These are phyloP conservation scores for Myxozyma geophila DNA, from an alignment of 805 yeast genomes.

Conservation along the genomic window DNA sequence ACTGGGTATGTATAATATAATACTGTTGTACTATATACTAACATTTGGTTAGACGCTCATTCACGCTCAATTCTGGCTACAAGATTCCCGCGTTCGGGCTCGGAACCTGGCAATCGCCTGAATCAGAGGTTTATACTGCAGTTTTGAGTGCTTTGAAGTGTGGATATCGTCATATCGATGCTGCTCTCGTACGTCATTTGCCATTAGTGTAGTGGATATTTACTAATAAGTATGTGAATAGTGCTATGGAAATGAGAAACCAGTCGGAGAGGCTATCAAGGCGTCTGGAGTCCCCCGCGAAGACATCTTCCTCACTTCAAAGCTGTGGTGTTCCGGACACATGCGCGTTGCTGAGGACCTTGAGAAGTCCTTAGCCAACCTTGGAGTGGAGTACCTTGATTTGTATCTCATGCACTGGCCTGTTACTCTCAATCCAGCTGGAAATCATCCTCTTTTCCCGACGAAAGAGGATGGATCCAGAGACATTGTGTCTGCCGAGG, in stretches of 20 bases:
- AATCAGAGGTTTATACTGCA: constrained; percentile 58
- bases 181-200: constrained; percentile 53
- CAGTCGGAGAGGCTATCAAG: constrained; percentile 56
- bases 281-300: constrained; percentile 56
- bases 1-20: constrained; percentile 1
- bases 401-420: constrained; percentile 87
- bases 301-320: constrained; percentile 52
- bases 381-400: constrained; percentile 77
- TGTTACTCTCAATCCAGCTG: constrained; percentile 53
- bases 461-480: constrained; percentile 48
- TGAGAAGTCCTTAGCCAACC: constrained; percentile 60
- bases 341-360: constrained; percentile 56
- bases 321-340: constrained; percentile 48
- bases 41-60: constrained; percentile 30
- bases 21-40: neutral
- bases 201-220: neutral
- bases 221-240: neutral
- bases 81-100: constrained; percentile 69
- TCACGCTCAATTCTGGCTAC: constrained; percentile 61
- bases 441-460: constrained; percentile 49
- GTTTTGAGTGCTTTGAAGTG: constrained; percentile 56
- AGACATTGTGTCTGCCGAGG: constrained; percentile 43
- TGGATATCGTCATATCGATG: constrained; percentile 80
- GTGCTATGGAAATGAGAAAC: constrained; percentile 65
- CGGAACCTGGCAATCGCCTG: constrained; percentile 72